Evolutionary conservation across 164 flowering plant genomes (phyloP).

Genomic region (Buxus sempervirens): DNA sequence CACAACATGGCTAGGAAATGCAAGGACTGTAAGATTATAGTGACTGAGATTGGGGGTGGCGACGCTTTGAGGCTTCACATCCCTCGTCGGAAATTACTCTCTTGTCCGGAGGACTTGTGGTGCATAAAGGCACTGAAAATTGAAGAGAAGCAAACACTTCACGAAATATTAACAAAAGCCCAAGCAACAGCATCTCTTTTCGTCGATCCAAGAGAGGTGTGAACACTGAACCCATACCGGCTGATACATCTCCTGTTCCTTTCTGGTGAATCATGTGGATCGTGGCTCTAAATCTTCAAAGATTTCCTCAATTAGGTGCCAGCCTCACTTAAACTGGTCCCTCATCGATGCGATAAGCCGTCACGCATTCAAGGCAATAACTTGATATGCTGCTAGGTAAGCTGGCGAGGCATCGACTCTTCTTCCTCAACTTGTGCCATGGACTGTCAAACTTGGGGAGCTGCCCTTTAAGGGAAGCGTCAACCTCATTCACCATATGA

Average conservation of each 20-base stretch:
- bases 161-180: slow-evolving; percentile 20
- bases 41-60: slow-evolving; percentile 35
- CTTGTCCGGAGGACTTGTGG: slow-evolving; percentile 51
- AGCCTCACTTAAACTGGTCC: neutral
- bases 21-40: slow-evolving; percentile 29
- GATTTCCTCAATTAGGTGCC: slow-evolving; percentile 10
- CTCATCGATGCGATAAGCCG: no score
- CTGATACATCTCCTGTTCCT: neutral
- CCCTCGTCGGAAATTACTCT: slow-evolving; percentile 45
- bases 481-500: neutral
- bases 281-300: neutral
- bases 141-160: slow-evolving; percentile 7
- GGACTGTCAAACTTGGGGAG: no score
- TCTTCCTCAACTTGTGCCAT: no score
- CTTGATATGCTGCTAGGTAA: no score
- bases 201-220: slow-evolving; percentile 57
- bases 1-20: slow-evolving; percentile 30
- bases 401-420: no score
- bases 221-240: neutral
- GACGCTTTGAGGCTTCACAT: slow-evolving; percentile 25
- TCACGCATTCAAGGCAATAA: no score
- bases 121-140: slow-evolving; percentile 41
- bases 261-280: no score
- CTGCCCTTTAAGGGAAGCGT: no score
- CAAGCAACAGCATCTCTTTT: slow-evolving; percentile 31